Evolutionary conservation across 202 grass and related monocot genomes (phyloP), one percentile per base, ranked within the genome.

Genomic region (Panicum hallii): DNA sequence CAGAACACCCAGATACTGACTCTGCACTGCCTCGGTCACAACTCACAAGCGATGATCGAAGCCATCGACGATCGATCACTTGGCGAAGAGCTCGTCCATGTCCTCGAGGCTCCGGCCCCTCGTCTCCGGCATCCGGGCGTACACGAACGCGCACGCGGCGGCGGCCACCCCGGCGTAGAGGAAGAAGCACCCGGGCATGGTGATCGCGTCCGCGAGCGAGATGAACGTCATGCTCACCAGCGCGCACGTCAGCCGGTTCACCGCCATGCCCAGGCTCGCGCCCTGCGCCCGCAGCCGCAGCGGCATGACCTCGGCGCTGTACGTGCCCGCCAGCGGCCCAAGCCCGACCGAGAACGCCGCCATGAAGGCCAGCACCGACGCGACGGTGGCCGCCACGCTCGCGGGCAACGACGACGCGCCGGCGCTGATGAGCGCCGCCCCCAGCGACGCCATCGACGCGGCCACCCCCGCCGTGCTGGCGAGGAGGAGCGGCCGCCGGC

Each of bases 221-320:
- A 94, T 67, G 80, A 97, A 97, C 15, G 91, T 89, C 94, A 94
- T 97, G 61, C 63, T 89, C 6, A 97, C 85, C 15, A 75, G 10
- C 20, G 70, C 88, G 13, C 86, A 85, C 0, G 84, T 83, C 4
- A 79, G 1, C 65, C 94, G 76, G 79, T 94, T 97, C 85, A 88
- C 85, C 20, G 75, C 89, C 22, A n/a, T 69, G 26, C 89, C 87
- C 0, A 97, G 41, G 63, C 85, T 78, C 7, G 74, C n/a, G 1
- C 91, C 94, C 78, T 92, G 91, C 47, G 87, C 89, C 1, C 94
- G 81, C 67, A 97, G 82, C 71, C 79, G 81, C 72, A 97, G 85
- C 30, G 94, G 90, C 44, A 89, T 58, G 63, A 93, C 64, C 82
- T 88, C 88, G 0, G 79, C 73, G 68, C 71, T 85, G 75, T 94